Conservation (phyloP, 192 early-diverging fungal species). For the Helicostylum pulchrum region DNA sequence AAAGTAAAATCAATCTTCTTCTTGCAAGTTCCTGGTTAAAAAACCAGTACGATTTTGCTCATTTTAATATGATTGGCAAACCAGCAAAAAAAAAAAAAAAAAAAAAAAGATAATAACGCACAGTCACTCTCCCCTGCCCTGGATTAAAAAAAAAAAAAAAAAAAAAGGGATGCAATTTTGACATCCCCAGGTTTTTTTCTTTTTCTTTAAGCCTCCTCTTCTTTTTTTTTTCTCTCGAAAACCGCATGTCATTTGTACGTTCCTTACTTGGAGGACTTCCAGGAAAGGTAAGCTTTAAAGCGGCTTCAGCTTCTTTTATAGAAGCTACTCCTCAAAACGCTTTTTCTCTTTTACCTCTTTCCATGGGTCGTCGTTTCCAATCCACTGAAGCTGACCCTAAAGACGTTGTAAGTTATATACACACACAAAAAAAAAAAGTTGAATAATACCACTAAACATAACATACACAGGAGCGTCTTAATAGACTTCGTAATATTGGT, state of each 20-base stretch:
- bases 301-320: constrained; percentile 10
- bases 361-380: constrained; percentile 25
- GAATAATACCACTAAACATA: constrained; percentile 1
- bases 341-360: constrained; percentile 23
- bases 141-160: too few relatives aligned
- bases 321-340: constrained; percentile 22
- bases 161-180: too few relatives aligned
- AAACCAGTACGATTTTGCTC: too few relatives aligned
- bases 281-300: constrained; percentile 18
- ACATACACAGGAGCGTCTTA: constrained; percentile 46
- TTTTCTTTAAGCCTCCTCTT: too few relatives aligned
- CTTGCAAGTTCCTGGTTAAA: too few relatives aligned
- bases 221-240: too few relatives aligned
- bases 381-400: constrained; percentile 21
- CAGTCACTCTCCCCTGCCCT: too few relatives aligned
- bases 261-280: constrained; percentile 29
- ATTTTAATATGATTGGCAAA: too few relatives aligned
- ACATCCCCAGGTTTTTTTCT: too few relatives aligned
- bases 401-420: constrained; percentile 22
- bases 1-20: too few relatives aligned
- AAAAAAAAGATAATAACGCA: too few relatives aligned
- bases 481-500: constrained; percentile 78
- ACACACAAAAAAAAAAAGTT: not conserved
- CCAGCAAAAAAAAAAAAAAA: too few relatives aligned
- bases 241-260: constrained; percentile 31